phyloP scores from a whole-genome alignment of 2,329 filamentous ascomycete genomes.

The Calonectria leucothoes region DNA sequence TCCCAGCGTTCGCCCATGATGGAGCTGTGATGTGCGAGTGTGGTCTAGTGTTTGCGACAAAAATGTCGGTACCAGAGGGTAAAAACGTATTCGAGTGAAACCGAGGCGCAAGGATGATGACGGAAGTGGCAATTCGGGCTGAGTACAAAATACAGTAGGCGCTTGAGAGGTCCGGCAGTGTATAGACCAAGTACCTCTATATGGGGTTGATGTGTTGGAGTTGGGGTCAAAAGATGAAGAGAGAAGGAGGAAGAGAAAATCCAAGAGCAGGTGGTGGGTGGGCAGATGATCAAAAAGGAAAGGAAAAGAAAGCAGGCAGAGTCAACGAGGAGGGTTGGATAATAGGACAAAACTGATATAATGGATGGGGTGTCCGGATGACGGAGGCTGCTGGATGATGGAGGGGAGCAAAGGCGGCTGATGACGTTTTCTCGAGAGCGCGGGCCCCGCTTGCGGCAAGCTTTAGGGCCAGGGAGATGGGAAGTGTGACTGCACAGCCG shows the following conservation, averaged over 20 bases:
- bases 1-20: slow-evolving; percentile 62
- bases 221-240: neutral
- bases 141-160: neutral
- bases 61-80: slow-evolving; percentile 20
- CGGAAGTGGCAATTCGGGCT: neutral
- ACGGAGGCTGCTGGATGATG: slow-evolving; percentile 28
- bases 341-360: slow-evolving; percentile 16
- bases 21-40: neutral
- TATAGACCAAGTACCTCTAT: neutral
- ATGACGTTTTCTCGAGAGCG: slow-evolving; percentile 41
- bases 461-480: slow-evolving; percentile 32
- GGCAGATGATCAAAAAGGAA: slow-evolving; percentile 36
- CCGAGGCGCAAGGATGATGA: neutral
- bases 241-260: slow-evolving; percentile 16
- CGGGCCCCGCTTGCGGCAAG: slow-evolving; percentile 35
- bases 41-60: slow-evolving; percentile 18
- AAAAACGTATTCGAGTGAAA: slow-evolving; percentile 22
- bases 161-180: neutral
- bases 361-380: slow-evolving; percentile 31
- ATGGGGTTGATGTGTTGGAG: slow-evolving; percentile 17
- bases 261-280: slow-evolving; percentile 32
- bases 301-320: slow-evolving; percentile 15
- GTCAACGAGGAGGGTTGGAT: slow-evolving; percentile 13
- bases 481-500: slow-evolving; percentile 37
- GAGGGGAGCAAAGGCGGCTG: slow-evolving; percentile 33